These are phyloP conservation scores for Eragrostis tef DNA, from an alignment of 202 grass and related monocot species.

Conservation along the genomic window DNA sequence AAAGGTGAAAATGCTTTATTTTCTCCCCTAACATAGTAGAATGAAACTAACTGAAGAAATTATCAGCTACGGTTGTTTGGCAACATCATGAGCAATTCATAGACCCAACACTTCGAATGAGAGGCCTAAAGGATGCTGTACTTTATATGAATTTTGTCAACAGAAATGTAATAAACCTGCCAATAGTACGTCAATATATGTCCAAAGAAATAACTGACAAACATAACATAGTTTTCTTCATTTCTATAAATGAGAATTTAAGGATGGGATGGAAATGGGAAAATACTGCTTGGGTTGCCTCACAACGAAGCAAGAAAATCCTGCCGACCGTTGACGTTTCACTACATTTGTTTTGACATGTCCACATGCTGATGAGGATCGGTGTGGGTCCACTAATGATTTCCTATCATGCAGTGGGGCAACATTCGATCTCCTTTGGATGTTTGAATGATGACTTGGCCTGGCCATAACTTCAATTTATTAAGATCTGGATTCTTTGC, in stretches of 20 bases:
- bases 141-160: background rate
- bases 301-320: slow-evolving; percentile 37
- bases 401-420: slow-evolving; percentile 17
- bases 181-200: background rate
- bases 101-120: background rate
- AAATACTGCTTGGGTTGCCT: slow-evolving; percentile 19
- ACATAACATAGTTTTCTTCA: no score
- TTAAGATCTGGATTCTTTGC: slow-evolving; percentile 11
- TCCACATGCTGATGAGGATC: slow-evolving; percentile 22
- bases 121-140: background rate
- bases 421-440: slow-evolving; percentile 30
- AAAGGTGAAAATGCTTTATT: background rate
- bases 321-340: slow-evolving; percentile 23
- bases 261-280: background rate
- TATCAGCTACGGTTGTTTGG: background rate
- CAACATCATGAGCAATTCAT: background rate
- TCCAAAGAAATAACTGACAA: no score
- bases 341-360: slow-evolving; percentile 4
- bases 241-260: background rate
- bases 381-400: slow-evolving; percentile 34
- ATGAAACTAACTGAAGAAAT: background rate
- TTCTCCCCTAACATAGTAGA: background rate
- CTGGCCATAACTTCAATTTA: background rate
- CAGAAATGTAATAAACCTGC: background rate
- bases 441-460: slow-evolving; percentile 30